A percentile compares a stretch with the other conserved stretches of the same genome.
These are phyloP conservation scores for Vanderwaltozyma polyspora DNA, from an alignment of 805 yeast species.

Conservation along the genomic window DNA sequence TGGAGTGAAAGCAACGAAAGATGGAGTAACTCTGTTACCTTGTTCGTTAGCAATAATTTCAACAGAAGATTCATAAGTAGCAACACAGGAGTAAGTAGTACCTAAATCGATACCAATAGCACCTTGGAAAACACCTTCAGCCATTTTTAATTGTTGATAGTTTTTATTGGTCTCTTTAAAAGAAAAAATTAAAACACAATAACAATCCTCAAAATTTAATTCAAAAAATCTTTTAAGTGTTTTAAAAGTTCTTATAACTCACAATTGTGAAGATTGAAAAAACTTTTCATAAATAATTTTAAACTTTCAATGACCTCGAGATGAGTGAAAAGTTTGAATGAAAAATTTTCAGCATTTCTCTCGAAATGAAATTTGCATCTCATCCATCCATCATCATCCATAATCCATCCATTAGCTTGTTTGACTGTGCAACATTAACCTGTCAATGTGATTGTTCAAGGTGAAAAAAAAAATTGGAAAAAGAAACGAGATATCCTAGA, in stretches of 20 bases:
- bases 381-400: no score
- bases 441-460: no score
- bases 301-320: neutral
- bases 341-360: no score
- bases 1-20: conserved; percentile 70
- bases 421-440: no score
- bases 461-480: no score
- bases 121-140: conserved; percentile 99
- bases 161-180: no score
- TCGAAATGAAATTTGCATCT: no score
- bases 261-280: neutral
- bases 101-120: conserved; percentile 98
- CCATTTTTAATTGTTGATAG: conserved; percentile 36
- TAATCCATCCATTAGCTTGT: no score
- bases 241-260: no score
- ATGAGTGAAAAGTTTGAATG: no score
- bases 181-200: neutral
- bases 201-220: no score
- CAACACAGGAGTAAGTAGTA: conserved; percentile 75
- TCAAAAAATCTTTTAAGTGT: neutral
- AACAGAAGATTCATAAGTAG: conserved; percentile 66
- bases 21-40: conserved; percentile 80
- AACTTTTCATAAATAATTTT: neutral
- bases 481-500: no score
- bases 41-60: conserved; percentile 74